phyloP scores from a whole-genome alignment of 108 stramenopile species.

The Conticribra weissflogii region DNA sequence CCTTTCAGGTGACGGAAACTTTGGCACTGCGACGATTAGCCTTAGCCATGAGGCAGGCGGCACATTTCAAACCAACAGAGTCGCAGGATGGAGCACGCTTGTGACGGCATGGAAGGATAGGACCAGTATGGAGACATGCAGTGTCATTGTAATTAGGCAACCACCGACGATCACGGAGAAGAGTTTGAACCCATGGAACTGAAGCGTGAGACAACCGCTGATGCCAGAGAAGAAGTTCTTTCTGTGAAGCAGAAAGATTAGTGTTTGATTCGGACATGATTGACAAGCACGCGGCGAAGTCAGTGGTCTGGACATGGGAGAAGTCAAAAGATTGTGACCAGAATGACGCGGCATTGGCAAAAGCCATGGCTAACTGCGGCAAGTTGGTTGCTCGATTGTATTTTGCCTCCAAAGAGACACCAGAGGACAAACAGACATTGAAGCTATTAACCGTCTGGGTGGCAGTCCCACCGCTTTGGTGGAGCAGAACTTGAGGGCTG shows the following conservation, averaged over 20 bases:
- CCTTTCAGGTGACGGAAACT: not conserved
- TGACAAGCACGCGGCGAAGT: not conserved
- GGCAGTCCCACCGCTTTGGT: not conserved
- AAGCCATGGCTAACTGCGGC: not conserved
- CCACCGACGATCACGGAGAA: slow-evolving; percentile 15
- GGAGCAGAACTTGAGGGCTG: slow-evolving; percentile 24
- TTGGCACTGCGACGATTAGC: not conserved
- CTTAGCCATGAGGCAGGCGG: too few species aligned
- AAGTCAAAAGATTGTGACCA: slow-evolving; percentile 7
- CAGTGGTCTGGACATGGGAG: not conserved
- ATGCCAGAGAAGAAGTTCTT: slow-evolving; percentile 52
- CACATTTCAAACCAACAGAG: too few species aligned
- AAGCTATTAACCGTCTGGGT: not conserved
- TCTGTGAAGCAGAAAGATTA: slow-evolving; percentile 48
- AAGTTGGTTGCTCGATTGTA: not conserved
- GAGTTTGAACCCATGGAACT: not conserved
- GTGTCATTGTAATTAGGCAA: slow-evolving; percentile 10
- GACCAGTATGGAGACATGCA: not conserved
- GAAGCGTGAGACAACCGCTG: slow-evolving; percentile 26
- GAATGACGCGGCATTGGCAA: not conserved
- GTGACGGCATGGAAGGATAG: too few species aligned
- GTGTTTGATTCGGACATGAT: slow-evolving; percentile 20
- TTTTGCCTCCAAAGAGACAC: not conserved
- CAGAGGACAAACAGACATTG: not conserved
- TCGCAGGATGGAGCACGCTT: too few species aligned